Base-by-base conservation (phyloP, 495 filamentous ascomycete species). In the Cudoniella acicularis region DNA sequence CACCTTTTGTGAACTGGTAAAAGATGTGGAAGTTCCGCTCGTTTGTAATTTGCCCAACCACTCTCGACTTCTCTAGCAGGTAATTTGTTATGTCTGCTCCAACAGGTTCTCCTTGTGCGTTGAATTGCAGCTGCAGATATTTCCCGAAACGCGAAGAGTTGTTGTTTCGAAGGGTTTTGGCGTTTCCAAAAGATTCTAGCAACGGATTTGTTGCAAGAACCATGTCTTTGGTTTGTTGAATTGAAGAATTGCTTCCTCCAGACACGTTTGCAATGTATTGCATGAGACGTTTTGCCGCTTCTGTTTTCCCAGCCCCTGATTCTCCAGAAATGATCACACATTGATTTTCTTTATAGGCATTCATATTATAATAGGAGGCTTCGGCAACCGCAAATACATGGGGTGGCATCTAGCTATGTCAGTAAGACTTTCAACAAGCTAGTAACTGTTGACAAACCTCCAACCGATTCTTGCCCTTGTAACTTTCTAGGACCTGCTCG, bases 1-100 rank as follows among this genome's bases (percentile, higher is more conserved):
- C 95, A 0, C 88, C 92, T 70, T 99, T 99, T 20, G 95, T 87
- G 72, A 96, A 96, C 70, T 99, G 95, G 72, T 99, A 99, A 71
- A 99, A 98, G 65, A 99, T 98, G 72, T 99, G 95, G 75, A 99
- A 99, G 71, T 96, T 98, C 62, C 95, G 84, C 79, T 99, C 95
- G 62, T 98, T 93, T 56, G 73, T 80, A 62, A 97, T 98, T 75
- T 98, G 95, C 6, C 93, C 92, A 1, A 98, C 94, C 1, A 99
- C 95, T 74, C 95, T 80, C 20, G 89, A 86, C 78, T 98, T 98
- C 70, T 99, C 95, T 54, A 99, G 78, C 18, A 99, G 77, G 69
- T 99, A 99, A 66, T 99, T 99, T 57, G 93, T 96, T 72, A 99
- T 96, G 69, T 96, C 92, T 57, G 95, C 95, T 58, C 95, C 95